Conservation (phyloP, 148 eudicot genomes). For the Silene conica region DNA sequence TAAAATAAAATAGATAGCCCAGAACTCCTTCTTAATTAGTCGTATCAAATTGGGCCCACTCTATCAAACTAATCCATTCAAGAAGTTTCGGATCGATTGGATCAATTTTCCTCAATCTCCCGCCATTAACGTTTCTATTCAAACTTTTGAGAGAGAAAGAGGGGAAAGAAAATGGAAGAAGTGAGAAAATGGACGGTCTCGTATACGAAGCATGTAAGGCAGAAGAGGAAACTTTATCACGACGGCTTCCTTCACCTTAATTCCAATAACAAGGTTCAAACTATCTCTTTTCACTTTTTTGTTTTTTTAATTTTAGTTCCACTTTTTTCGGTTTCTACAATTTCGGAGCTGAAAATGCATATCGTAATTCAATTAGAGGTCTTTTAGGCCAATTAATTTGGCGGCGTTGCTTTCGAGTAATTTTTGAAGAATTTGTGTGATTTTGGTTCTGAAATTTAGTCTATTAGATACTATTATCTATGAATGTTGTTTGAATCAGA, state of each 20-base stretch:
- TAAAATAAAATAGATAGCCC: too few species aligned
- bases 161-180: conserved; percentile 26
- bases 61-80: too few species aligned
- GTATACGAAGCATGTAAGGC: conserved; percentile 78
- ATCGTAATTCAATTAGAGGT: not conserved
- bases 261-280: conserved; percentile 46
- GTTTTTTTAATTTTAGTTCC: not conserved
- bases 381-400: not conserved
- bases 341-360: not conserved
- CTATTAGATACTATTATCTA: not conserved
- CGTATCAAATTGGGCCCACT: too few species aligned
- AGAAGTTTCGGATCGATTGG: not conserved
- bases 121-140: conserved; percentile 19
- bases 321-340: too few species aligned
- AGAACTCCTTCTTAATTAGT: too few species aligned
- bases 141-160: conserved; percentile 18
- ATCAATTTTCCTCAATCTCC: not conserved
- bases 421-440: not conserved
- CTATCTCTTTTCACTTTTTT: not conserved
- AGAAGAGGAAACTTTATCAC: conserved; percentile 87
- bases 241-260: conserved; percentile 57
- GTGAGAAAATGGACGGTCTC: conserved; percentile 63
- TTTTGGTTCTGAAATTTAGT: not conserved
- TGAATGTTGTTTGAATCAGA: not conserved
- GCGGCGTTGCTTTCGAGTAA: not conserved